A percentile compares a stretch with the other conserved stretches of the same genome.
Evolutionary conservation across 768 basidiomycete species (phyloP).

Genomic region (Tricholomella constricta): DNA sequence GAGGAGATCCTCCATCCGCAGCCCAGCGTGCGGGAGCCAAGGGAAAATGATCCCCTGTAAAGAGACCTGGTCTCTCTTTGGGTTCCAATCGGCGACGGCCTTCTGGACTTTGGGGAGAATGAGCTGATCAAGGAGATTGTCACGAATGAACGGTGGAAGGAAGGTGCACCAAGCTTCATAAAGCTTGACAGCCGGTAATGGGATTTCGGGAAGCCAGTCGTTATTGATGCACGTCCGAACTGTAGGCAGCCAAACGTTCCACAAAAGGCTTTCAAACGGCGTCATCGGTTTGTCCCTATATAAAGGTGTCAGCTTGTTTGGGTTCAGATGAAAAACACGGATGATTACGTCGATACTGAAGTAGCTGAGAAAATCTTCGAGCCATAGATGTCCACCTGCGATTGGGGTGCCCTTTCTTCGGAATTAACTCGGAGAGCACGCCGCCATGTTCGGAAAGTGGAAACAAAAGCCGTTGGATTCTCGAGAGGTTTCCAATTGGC

Average conservation of each 20-base stretch:
- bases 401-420: slow-evolving; percentile 42
- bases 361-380: slow-evolving; percentile 34
- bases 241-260: slow-evolving; percentile 95
- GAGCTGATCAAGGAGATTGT: slow-evolving; percentile 95
- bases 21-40: slow-evolving; percentile 89
- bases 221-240: slow-evolving; percentile 95
- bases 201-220: slow-evolving; percentile 80
- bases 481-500: slow-evolving; percentile 83
- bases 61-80: slow-evolving; percentile 55
- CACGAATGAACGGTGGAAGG: slow-evolving; percentile 87
- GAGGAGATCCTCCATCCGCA: slow-evolving; percentile 81
- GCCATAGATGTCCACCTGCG: slow-evolving; percentile 63
- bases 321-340: neutral
- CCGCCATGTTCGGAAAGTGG: slow-evolving; percentile 72
- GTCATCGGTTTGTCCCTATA: slow-evolving; percentile 77
- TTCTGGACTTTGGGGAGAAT: slow-evolving; percentile 90
- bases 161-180: slow-evolving; percentile 89
- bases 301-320: slow-evolving; percentile 5
- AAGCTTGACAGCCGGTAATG: slow-evolving; percentile 75
- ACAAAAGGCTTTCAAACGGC: slow-evolving; percentile 90
- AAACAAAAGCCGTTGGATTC: slow-evolving; percentile 64
- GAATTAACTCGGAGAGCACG: slow-evolving; percentile 62
- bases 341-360: slow-evolving; percentile 39
- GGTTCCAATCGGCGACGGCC: slow-evolving; percentile 83
- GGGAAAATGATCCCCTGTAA: slow-evolving; percentile 89